Conservation (phyloP, 73 alveolate species). For the Paramecium caudatum region DNA sequence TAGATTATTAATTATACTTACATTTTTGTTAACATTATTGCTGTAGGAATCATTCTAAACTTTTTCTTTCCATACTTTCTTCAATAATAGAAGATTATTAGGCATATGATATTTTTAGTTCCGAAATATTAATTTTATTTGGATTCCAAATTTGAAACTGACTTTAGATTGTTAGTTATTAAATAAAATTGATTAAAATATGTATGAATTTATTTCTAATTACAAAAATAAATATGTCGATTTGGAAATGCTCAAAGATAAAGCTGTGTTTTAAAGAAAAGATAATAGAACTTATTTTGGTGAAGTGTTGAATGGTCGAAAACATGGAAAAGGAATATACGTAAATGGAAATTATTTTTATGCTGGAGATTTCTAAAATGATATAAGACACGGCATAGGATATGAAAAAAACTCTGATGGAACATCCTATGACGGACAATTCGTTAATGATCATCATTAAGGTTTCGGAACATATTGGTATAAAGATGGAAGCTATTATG, state of each 20-base stretch:
- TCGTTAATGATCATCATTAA: slow-evolving; percentile 45
- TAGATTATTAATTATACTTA: no score
- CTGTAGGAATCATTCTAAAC: no score
- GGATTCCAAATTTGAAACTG: slow-evolving; percentile 38
- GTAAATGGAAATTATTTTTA: slow-evolving; percentile 23
- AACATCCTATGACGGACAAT: slow-evolving; percentile 63
- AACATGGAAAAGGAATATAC: slow-evolving; percentile 19
- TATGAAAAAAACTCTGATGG: slow-evolving; percentile 43
- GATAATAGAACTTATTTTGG: slow-evolving; percentile 18
- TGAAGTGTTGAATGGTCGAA: neutral
- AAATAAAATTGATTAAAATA: no score
- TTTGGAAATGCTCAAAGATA: neutral
- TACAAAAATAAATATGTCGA: slow-evolving; percentile 41
- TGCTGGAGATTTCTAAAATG: slow-evolving; percentile 40
- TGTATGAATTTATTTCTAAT: slow-evolving; percentile 31
- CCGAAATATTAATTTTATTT: slow-evolving; percentile 40
- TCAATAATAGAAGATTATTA: neutral
- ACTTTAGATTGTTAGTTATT: neutral
- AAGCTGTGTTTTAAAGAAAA: slow-evolving; percentile 3
- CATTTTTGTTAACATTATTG: neutral
- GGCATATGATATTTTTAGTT: neutral
- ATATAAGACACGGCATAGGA: slow-evolving; percentile 46
- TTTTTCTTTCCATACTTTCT: neutral
- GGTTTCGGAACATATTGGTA: slow-evolving; percentile 58
- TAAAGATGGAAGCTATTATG: slow-evolving; percentile 83